Evolutionary conservation across 2,329 filamentous ascomycete genomes (phyloP), one percentile per base, ranked within the genome.

Genomic region (Trichoderma sp.): DNA sequence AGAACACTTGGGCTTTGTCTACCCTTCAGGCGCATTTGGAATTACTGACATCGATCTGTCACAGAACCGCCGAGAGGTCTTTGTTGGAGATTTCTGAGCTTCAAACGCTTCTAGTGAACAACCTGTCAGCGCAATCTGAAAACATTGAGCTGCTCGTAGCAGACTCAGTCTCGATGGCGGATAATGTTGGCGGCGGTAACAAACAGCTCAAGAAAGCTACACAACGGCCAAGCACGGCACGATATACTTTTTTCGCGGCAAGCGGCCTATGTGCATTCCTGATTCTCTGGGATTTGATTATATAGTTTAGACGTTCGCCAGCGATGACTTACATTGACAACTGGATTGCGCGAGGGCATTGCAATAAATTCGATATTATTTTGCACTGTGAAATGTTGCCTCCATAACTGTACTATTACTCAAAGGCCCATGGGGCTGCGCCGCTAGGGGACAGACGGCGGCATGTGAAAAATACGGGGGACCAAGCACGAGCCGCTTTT

Each of bases 81-180:
- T 87, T 99, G 6, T 82, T 97, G 4, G 96, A 99, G 80, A 98
- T 99, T 74, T 92, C 94, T 8, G 94, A 97, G 79, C 85, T 99
- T 66, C 96, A 99, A 80, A 93, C 93, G 70, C 91, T 95, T 69
- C 90, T 99, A 14, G 93, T 96, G 53, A 90, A 89, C 77, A 97
- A 98, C 79, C 87, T 99, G 26, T 88, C 91, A 51, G 91, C 92
- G 15, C 96, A 99, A 79, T 92, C 93, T 70, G 94, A 93, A 71
- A 92, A 96, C 76, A 97, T 99, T 74, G 92, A 94, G 73, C 93
- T 96, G 79, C 86, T 99, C 24, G 93, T 97, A 36, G 86, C 91
- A 57, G 95, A 99, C 80, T 94, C 94, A 2, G 88, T 91, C 73
- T 87, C 89, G 36, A 98, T 95, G 11, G 89, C 91, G 30, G 92